phyloP scores from a whole-genome alignment of 495 filamentous ascomycete species.

The Daldinia loculata region DNA sequence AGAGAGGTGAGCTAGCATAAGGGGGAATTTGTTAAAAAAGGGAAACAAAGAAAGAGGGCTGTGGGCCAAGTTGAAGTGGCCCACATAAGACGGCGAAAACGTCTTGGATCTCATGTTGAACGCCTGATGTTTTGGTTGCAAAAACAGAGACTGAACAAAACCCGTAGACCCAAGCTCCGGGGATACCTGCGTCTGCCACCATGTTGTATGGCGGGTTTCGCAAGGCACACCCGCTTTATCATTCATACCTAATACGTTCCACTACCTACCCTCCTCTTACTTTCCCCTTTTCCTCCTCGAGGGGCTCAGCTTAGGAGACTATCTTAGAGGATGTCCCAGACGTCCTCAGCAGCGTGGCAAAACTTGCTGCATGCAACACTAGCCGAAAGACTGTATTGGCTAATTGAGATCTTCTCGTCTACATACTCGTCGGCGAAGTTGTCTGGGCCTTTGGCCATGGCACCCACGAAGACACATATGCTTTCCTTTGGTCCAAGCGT shows the following conservation, averaged over 20 bases:
- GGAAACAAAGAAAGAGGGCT: constrained; percentile 51
- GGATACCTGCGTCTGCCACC: constrained; percentile 49
- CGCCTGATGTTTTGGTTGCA: constrained; percentile 81
- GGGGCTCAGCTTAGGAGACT: constrained; percentile 11
- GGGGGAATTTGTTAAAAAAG: constrained; percentile 15
- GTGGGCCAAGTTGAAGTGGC: constrained; percentile 75
- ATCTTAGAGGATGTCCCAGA: constrained; percentile 86
- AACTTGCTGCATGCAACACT: constrained; percentile 99
- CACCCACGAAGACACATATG: constrained; percentile 95
- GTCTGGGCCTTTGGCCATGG: constrained; percentile 96
- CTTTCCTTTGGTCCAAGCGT: constrained; percentile 82
- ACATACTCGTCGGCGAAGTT: constrained; percentile 95
- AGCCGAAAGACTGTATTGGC: constrained; percentile 95
- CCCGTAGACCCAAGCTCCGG: constrained; percentile 56
- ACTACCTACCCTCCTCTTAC: constrained; percentile 35
- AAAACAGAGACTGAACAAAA: constrained; percentile 75
- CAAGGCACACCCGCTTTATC: constrained; percentile 32
- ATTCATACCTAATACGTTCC: constrained; percentile 43
- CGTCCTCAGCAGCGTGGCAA: constrained; percentile 97
- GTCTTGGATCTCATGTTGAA: constrained; percentile 82
- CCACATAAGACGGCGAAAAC: constrained; percentile 67
- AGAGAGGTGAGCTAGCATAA: background rate
- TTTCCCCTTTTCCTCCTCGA: constrained; percentile 28
- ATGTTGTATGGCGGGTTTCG: constrained; percentile 60
- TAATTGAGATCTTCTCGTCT: constrained; percentile 97